Evolutionary conservation across 148 eudicot species (phyloP).

Genomic region (Mesembryanthemum crystallinum): DNA sequence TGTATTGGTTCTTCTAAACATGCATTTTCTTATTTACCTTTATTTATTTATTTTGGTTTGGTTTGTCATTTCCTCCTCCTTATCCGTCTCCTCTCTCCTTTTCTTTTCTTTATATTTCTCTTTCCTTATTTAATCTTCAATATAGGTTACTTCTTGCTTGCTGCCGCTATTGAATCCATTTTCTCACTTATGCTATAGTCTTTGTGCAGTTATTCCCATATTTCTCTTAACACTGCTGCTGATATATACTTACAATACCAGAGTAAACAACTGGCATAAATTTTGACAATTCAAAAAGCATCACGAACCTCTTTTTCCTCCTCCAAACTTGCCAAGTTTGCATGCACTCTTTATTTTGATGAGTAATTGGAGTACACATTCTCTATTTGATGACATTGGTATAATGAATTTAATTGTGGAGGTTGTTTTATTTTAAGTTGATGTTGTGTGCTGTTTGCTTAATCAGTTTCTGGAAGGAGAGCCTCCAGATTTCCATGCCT

Average conservation of each 20-base stretch:
- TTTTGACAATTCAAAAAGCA: background rate
- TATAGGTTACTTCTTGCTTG: too few species aligned
- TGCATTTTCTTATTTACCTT: too few species aligned
- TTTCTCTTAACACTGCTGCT: background rate
- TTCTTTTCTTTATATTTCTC: background rate
- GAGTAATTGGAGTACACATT: background rate
- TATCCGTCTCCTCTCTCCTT: background rate
- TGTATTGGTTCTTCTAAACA: too few species aligned
- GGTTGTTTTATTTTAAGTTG: background rate
- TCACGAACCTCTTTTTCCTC: background rate
- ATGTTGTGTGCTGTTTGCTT: background rate
- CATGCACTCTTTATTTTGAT: background rate
- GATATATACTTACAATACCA: background rate
- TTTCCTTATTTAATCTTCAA: background rate
- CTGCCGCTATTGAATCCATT: background rate
- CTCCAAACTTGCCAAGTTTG: background rate
- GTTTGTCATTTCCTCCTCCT: background rate
- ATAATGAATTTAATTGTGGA: background rate
- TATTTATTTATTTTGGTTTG: too few species aligned
- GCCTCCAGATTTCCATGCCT: too few species aligned
- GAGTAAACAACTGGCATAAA: background rate
- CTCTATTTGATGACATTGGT: background rate
- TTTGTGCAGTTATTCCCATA: background rate
- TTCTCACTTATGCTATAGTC: background rate
- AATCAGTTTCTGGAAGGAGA: constrained; percentile 1